A percentile compares a stretch with the other conserved stretches of the same genome.
Evolutionary conservation across 2,329 filamentous ascomycete species (phyloP).

Genomic region (Neonectria punicea): DNA sequence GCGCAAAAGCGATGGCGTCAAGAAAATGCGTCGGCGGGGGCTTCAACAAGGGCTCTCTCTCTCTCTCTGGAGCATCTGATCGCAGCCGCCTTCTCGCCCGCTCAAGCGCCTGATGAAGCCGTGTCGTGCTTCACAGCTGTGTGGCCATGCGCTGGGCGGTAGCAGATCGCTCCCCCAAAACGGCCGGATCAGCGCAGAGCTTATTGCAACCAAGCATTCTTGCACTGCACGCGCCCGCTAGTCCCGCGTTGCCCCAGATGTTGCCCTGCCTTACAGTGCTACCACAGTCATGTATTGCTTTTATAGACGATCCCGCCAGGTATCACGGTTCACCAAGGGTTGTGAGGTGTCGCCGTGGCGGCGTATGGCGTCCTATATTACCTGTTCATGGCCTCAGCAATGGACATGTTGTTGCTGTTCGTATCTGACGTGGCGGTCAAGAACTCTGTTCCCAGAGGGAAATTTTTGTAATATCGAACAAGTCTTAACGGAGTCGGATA

Average conservation of each 20-base stretch:
- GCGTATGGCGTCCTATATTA: slow-evolving; percentile 14
- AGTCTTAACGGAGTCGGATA: neutral
- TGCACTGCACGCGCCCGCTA: slow-evolving; percentile 10
- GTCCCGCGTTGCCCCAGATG: slow-evolving; percentile 7
- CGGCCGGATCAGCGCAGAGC: slow-evolving; percentile 22
- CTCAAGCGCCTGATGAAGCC: slow-evolving; percentile 7
- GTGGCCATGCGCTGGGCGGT: slow-evolving; percentile 14
- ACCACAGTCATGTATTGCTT: neutral
- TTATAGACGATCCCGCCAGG: slow-evolving; percentile 1
- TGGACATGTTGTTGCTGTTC: neutral
- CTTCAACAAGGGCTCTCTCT: neutral
- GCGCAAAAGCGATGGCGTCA: slow-evolving; percentile 7
- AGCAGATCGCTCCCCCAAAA: slow-evolving; percentile 21
- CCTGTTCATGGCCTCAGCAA: slow-evolving; percentile 4
- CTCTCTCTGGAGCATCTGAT: neutral
- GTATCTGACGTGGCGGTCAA: slow-evolving; percentile 8
- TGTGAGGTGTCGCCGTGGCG: slow-evolving; percentile 8
- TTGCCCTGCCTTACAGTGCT: slow-evolving; percentile 7
- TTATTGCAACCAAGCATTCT: slow-evolving; percentile 25
- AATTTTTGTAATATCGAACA: neutral
- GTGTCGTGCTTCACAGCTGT: slow-evolving; percentile 20
- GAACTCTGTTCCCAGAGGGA: neutral
- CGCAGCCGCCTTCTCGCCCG: neutral
- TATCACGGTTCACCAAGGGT: neutral
- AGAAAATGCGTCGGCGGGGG: neutral